Percentiles rank a stretch among this genome's conserved stretches.
These are phyloP conservation scores for Laetiporus sulphureus DNA, from an alignment of 1,284 basidiomycete species.

Conservation along the genomic window DNA sequence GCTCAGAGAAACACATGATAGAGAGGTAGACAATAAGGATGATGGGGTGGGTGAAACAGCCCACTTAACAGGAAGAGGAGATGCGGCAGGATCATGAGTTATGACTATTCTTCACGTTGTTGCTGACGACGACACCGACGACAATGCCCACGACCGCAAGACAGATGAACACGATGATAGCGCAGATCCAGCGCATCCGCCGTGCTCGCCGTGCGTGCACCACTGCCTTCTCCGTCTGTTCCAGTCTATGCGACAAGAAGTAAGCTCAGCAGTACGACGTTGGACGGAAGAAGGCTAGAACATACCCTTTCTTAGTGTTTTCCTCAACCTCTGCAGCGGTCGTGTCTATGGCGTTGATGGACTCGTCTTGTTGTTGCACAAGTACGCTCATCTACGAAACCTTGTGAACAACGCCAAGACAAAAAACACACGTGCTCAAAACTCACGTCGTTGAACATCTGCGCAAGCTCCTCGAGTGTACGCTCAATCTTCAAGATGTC, in stretches of 20 bases:
- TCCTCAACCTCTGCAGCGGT: conserved; percentile 56
- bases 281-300: too few species aligned
- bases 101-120: conserved; percentile 12
- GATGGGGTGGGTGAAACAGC: neutral
- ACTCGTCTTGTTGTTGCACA: conserved; percentile 76
- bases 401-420: conserved; percentile 12
- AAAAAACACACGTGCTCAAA: neutral
- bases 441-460: conserved; percentile 76
- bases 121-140: conserved; percentile 42
- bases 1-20: neutral
- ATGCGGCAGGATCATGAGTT: neutral
- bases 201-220: conserved; percentile 63
- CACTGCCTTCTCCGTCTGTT: conserved; percentile 69
- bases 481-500: conserved; percentile 85
- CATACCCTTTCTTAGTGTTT: conserved; percentile 69
- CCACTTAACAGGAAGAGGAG: neutral
- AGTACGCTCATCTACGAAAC: conserved; percentile 64
- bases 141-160: conserved; percentile 44
- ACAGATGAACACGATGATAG: conserved; percentile 49
- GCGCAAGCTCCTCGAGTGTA: conserved; percentile 83
- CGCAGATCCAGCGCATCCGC: conserved; percentile 79
- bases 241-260: conserved; percentile 43
- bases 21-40: neutral
- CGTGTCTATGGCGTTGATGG: conserved; percentile 57
- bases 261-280: too few species aligned